phyloP scores from a whole-genome alignment of 305 asterid species.

The Fraxinus albicans region DNA sequence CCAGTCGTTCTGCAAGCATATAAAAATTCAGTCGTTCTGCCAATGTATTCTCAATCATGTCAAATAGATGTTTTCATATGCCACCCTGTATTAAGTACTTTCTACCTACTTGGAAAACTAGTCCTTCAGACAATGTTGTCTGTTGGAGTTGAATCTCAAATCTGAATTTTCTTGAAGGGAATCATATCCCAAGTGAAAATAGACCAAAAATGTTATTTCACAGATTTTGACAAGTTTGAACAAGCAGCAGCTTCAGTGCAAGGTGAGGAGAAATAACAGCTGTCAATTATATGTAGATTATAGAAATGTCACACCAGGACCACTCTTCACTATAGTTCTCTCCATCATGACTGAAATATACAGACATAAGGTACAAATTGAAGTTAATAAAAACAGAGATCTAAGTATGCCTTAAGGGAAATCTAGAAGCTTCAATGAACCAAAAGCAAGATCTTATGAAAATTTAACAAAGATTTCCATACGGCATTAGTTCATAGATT shows the following conservation, averaged over 20 bases:
- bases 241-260: not conserved
- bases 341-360: not conserved
- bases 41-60: not conserved
- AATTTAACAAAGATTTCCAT: not conserved
- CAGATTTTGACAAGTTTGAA: not conserved
- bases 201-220: not conserved
- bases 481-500: not conserved
- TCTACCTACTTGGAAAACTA: not conserved
- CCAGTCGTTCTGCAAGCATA: not conserved
- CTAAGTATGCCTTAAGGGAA: not conserved
- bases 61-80: not conserved
- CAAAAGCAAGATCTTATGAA: not conserved
- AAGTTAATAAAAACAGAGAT: not conserved
- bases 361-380: not conserved
- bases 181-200: not conserved
- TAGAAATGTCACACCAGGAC: not conserved
- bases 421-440: not conserved
- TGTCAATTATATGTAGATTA: not conserved
- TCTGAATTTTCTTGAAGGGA: not conserved
- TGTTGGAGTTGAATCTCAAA: not conserved
- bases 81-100: not conserved
- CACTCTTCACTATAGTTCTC: not conserved
- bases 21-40: not conserved
- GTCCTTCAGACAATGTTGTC: not conserved
- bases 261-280: not conserved